Conservation (phyloP, 257 asterid genomes). For the Cordia subcordata region DNA sequence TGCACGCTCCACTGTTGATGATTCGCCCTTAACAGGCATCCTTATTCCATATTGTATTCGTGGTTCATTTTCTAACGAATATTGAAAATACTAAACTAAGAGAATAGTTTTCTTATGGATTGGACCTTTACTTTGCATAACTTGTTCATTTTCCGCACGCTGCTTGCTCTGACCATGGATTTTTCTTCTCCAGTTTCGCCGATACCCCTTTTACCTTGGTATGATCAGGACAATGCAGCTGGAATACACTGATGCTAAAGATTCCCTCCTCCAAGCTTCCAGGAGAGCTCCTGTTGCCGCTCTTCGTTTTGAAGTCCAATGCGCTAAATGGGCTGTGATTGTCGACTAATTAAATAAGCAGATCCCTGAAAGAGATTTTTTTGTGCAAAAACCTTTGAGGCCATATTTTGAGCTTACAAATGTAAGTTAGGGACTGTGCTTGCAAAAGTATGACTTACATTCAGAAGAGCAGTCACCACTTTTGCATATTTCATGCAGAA, state of each 20-base stretch:
- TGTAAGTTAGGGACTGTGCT: conserved; percentile 40
- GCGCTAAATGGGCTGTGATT: conserved; percentile 94
- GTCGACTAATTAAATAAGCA: conserved; percentile 89
- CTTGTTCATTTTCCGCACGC: neutral
- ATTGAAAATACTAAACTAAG: too few relatives aligned
- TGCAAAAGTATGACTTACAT: neutral
- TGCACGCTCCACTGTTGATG: conserved; percentile 62
- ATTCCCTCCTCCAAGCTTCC: conserved; percentile 93
- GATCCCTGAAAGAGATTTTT: conserved; percentile 88
- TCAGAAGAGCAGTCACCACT: too few relatives aligned
- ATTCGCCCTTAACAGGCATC: too few relatives aligned
- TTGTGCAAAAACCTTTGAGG: conserved; percentile 89
- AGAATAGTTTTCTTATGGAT: too few relatives aligned
- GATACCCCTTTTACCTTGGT: conserved; percentile 91
- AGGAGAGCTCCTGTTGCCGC: conserved; percentile 89
- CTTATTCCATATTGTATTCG: too few relatives aligned
- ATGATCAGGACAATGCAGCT: conserved; percentile 91
- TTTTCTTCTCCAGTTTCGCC: conserved; percentile 55
- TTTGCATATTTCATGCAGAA: too few relatives aligned
- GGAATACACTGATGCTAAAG: conserved; percentile 97
- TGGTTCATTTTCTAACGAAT: too few relatives aligned
- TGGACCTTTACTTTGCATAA: too few relatives aligned
- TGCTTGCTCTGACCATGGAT: conserved; percentile 6
- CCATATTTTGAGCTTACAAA: conserved; percentile 96
- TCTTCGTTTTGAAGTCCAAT: conserved; percentile 70